These are phyloP conservation scores for Phialophora chinensis DNA, from an alignment of 2,329 filamentous ascomycete species.

Conservation along the genomic window DNA sequence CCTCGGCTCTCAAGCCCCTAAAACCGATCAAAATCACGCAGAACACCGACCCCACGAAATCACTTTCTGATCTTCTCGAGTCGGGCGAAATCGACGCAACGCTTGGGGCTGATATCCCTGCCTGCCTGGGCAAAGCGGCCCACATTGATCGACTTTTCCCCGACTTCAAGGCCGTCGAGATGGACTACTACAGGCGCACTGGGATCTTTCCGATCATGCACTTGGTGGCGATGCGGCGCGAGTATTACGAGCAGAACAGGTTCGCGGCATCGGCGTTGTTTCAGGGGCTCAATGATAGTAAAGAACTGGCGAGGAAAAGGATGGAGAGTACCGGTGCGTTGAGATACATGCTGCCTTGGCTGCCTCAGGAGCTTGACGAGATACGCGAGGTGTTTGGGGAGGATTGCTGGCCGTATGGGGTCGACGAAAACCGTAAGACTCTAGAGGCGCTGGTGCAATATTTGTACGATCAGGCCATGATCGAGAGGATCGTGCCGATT, in stretches of 20 bases:
- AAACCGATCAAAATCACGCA: slow-evolving; percentile 19
- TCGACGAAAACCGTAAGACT: slow-evolving; percentile 17
- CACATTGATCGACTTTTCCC: slow-evolving; percentile 45
- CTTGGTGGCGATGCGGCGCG: slow-evolving; percentile 40
- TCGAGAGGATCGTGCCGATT: slow-evolving; percentile 12
- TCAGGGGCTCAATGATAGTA: slow-evolving; percentile 45
- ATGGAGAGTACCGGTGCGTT: slow-evolving; percentile 42
- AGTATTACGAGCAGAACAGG: slow-evolving; percentile 42
- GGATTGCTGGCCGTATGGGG: slow-evolving; percentile 11
- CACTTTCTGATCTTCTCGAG: slow-evolving; percentile 44
- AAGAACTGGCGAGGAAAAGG: slow-evolving; percentile 43
- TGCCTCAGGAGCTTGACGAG: slow-evolving; percentile 44
- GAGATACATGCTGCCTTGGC: slow-evolving; percentile 48
- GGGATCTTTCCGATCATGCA: slow-evolving; percentile 47
- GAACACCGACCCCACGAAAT: slow-evolving; percentile 36
- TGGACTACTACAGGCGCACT: slow-evolving; percentile 43
- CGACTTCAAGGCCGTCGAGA: slow-evolving; percentile 46
- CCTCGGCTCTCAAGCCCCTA: slow-evolving; percentile 29
- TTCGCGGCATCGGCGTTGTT: slow-evolving; percentile 44
- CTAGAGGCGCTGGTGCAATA: slow-evolving; percentile 13
- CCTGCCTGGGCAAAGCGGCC: slow-evolving; percentile 41
- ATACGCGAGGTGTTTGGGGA: slow-evolving; percentile 44
- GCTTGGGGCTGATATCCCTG: slow-evolving; percentile 45
- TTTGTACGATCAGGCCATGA: slow-evolving; percentile 12
- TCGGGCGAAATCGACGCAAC: slow-evolving; percentile 49